phyloP scores from a whole-genome alignment of 306 rosid genomes.

The Urtica urens region DNA sequence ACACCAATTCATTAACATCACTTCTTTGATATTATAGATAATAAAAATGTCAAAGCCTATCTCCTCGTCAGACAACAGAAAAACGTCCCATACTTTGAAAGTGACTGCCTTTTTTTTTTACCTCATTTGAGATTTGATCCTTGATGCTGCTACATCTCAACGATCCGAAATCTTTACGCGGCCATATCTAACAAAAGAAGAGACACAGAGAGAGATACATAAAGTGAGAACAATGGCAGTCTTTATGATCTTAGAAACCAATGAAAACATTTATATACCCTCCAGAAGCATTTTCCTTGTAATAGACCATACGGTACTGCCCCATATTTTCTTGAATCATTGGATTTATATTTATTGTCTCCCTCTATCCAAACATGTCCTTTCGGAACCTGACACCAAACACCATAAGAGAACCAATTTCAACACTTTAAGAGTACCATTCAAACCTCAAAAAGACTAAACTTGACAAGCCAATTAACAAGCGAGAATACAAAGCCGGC shows the following conservation, averaged over 20 bases:
- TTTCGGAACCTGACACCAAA: conserved; percentile 56
- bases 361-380: conserved; percentile 78
- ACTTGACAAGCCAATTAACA: not conserved
- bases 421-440: not conserved
- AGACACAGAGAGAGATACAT: conserved; percentile 3
- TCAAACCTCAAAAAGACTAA: no score
- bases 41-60: no score
- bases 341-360: conserved; percentile 36
- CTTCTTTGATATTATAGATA: no score
- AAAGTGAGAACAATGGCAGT: no score
- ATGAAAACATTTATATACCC: conserved; percentile 37
- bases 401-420: not conserved
- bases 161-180: conserved; percentile 51
- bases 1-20: no score
- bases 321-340: conserved; percentile 66
- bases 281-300: conserved; percentile 47
- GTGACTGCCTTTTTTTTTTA: conserved; percentile 9
- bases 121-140: conserved; percentile 22
- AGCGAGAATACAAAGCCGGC: not conserved
- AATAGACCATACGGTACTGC: conserved; percentile 65
- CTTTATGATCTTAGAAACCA: no score
- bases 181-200: conserved; percentile 35
- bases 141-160: conserved; percentile 24
- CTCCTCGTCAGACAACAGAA: not conserved
- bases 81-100: not conserved